These are phyloP conservation scores for Reutealis trisperma DNA, from an alignment of 345 rosid genomes.

Conservation along the genomic window DNA sequence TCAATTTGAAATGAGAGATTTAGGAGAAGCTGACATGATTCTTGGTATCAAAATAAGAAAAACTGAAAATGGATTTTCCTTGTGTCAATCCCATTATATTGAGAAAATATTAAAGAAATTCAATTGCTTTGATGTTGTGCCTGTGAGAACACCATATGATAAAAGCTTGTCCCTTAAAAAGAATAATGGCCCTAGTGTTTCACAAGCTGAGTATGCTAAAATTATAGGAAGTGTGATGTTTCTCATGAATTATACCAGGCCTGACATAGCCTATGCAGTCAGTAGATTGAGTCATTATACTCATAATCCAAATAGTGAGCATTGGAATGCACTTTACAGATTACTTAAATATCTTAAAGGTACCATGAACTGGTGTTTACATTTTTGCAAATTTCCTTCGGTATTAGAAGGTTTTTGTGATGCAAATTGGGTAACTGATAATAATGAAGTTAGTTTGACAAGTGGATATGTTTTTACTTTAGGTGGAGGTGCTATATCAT, in stretches of 20 bases:
- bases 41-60: background rate
- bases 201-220: background rate
- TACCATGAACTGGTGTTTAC: background rate
- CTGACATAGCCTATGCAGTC: background rate
- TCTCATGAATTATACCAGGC: background rate
- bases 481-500: background rate
- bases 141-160: background rate
- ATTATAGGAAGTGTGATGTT: background rate
- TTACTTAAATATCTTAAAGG: background rate
- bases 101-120: background rate
- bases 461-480: constrained; percentile 1
- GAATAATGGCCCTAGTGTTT: background rate
- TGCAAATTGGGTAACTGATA: constrained; percentile 8
- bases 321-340: background rate
- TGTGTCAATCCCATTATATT: background rate
- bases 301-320: background rate
- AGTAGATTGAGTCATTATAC: background rate
- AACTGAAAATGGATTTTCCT: background rate
- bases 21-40: background rate
- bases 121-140: background rate
- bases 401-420: constrained; percentile 1
- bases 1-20: background rate
- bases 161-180: background rate
- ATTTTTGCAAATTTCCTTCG: background rate
- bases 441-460: background rate